Base-by-base conservation (phyloP, 306 rosid genomes). In the Corylus americana region DNA sequence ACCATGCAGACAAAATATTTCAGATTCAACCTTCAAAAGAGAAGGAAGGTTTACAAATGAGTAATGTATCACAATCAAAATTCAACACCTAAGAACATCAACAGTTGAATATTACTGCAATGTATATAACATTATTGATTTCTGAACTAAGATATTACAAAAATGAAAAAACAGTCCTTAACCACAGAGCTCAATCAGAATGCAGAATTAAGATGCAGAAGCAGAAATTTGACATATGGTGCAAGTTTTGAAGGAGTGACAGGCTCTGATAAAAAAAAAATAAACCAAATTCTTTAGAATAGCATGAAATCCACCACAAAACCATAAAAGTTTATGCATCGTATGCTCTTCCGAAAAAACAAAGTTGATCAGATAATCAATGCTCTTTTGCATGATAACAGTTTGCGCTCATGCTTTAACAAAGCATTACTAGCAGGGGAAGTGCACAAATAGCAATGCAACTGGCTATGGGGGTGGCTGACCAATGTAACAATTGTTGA, bases 1-100 rank as follows among this genome's bases (percentile, higher is more conserved):
- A 79, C 98, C 98, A 63, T 94, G 97, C 78, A 94, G 90, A 76
- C 98, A 94, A 75, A 94, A 94, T 83, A 94, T 94, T 88, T 92
- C 97, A 67, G 96, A 92, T 90, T 94, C 98, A 64, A 94, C 98
- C 98, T 92, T 74, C 37, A 79, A 55, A 73, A 70, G 29, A 53
- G 62, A 27, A 69, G 53, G 12, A 9, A 79, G n/a, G 64, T 53
- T 59, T 84, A 29, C 8, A 48, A 17, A 70, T 68, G 70, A 70
- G 10, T 73, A 71, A 16, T 67, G 73, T 48, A 83, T 71, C 80
- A 71, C n/a, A 10, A 67, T 39, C 25, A 67, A 42, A 42, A 67
- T 17, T 4, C 9, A 67, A 44, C 12, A 18, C 16, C 13, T 18
- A 18, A 18, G 11, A 66, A 16, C 68, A 62, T 2, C 7, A 62